Conservation (phyloP, 129 eudicot species). For the Deinandra increscens region DNA sequence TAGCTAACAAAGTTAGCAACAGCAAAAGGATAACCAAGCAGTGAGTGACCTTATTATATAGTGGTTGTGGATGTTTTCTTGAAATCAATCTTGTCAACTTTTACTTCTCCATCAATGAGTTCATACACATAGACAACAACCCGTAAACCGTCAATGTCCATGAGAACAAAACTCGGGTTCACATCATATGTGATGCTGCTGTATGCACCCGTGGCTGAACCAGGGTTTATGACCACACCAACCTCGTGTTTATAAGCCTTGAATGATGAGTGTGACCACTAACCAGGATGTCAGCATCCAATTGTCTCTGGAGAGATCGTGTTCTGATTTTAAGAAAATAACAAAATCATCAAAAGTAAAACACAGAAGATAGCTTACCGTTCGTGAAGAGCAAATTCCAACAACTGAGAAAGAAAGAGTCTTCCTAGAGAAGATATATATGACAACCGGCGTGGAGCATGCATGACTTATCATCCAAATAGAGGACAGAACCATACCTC, state of each 20-base stretch:
- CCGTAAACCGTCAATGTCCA: conserved; percentile 96
- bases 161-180: conserved; percentile 97
- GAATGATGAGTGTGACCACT: conserved; percentile 98
- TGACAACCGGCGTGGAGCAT: no score
- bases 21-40: neutral
- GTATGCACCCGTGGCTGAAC: conserved; percentile 98
- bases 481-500: no score
- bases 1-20: conserved; percentile 14
- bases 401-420: no score
- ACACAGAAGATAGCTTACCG: no score
- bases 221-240: conserved; percentile 96
- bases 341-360: no score
- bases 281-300: conserved; percentile 94
- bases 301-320: conserved; percentile 95
- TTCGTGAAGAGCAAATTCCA: no score
- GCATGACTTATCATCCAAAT: no score
- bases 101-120: conserved; percentile 97
- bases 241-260: conserved; percentile 98
- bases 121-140: conserved; percentile 98
- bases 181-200: conserved; percentile 96
- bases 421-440: no score
- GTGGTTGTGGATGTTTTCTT: conserved; percentile 78
- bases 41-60: conserved; percentile 2
- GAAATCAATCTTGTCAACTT: conserved; percentile 97
- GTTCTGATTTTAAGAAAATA: no score